These are phyloP conservation scores for Citrus maxima DNA, from an alignment of 345 rosid species.

Conservation along the genomic window DNA sequence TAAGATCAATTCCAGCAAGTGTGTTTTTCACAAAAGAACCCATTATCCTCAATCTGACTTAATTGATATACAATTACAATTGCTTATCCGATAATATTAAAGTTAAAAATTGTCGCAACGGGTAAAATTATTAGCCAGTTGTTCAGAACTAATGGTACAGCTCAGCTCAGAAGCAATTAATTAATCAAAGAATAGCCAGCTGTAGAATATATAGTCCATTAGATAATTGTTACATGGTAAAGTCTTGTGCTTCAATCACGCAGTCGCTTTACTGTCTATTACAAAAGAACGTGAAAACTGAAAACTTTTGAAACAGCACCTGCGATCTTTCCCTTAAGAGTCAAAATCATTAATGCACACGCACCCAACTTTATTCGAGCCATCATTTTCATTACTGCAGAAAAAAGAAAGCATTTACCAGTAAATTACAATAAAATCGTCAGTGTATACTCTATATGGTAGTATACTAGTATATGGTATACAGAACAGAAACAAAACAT, in stretches of 20 bases:
- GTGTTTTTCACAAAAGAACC: not conserved
- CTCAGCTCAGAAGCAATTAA: not conserved
- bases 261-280: not conserved
- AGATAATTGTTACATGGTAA: too few species aligned
- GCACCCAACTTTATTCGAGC: not conserved
- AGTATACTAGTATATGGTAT: too few species aligned
- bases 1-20: not conserved
- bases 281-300: not conserved
- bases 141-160: too few species aligned
- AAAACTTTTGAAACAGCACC: not conserved
- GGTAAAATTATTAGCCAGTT: too few species aligned
- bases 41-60: too few species aligned
- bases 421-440: not conserved
- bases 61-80: too few species aligned
- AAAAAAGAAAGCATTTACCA: not conserved
- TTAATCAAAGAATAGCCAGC: not conserved
- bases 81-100: too few species aligned
- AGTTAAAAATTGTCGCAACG: too few species aligned
- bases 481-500: not conserved
- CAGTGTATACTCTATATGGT: not conserved
- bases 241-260: not conserved
- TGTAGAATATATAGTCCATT: too few species aligned
- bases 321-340: not conserved
- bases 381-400: not conserved
- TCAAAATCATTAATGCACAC: not conserved